Evolutionary conservation across 371 early-diverging fungal genomes (phyloP), one percentile per base, ranked within the genome.

Genomic region (Apophysomyces ossiformis): DNA sequence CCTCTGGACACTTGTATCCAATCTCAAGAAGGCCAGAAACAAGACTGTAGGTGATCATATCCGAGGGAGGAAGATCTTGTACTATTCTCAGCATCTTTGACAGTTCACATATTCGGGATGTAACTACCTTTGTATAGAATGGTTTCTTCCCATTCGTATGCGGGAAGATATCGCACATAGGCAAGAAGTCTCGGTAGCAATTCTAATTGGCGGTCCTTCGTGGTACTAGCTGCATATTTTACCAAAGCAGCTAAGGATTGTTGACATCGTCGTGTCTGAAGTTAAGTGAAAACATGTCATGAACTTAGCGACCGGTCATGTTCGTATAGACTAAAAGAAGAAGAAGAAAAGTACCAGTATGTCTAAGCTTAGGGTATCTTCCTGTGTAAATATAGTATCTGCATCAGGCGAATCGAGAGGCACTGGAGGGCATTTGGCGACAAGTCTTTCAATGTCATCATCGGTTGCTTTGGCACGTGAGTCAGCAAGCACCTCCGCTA

Each of bases 401-500:
- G 56, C 67, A 16, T 65, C 44, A 15, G 61, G 68, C 0, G 68
- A 56, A 46, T 75, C 66, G 5, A 68, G 39, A 7, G 79, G 72
- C 1, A 80, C 69, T 12, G 67, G 54, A 21, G 79, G 76, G 56
- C 84, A 79, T 67, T 76, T 75, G 4, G 73, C 66, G 13, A 75
- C 21, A 3, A 83, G 69, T 44, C 74, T 69, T 7, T 73, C 75
- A 38, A 78, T 64, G 64, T 81, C 82, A 35, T 69, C 69, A 12
- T 47, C 57, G 6, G 76, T 69, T 15, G 80, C 70, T 61, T 74
- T 76, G 12, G 81, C 70, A 64, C 70, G 68, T 5, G 75, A 72
- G 47, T 79, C 78, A 12, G 86, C 85, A 16, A 88, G 74, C 26
- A 83, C 83, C 58, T 76, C 75, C 21, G 87, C 86, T 16, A 88